Percentiles rank a stretch among this genome's conserved stretches.
Conservation (phyloP, 2,329 filamentous ascomycete species). For the Aspergillus ochraceus region DNA sequence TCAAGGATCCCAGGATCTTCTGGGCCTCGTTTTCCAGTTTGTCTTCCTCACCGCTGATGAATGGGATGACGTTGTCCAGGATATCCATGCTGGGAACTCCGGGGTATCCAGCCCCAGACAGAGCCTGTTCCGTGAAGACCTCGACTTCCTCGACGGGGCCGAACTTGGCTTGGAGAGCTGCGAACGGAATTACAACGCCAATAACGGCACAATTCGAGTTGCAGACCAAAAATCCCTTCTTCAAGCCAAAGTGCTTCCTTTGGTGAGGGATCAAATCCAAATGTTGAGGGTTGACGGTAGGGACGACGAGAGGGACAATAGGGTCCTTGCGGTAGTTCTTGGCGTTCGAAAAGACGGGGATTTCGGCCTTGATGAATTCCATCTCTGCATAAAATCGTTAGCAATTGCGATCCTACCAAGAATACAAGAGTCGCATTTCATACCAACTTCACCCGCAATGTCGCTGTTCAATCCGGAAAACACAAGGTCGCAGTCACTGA, state of each 20-base stretch:
- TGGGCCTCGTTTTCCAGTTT: conserved; percentile 93
- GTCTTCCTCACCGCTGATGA: conserved; percentile 90
- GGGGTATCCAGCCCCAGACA: conserved; percentile 77
- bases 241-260: conserved; percentile 67
- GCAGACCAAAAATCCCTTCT: conserved; percentile 91
- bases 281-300: conserved; percentile 88
- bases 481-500: conserved; percentile 85
- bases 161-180: conserved; percentile 82
- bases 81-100: conserved; percentile 86
- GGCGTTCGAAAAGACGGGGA: conserved; percentile 94
- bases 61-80: conserved; percentile 93
- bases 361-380: conserved; percentile 83
- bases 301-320: conserved; percentile 87
- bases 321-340: conserved; percentile 95
- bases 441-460: conserved; percentile 88
- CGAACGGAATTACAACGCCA: conserved; percentile 91
- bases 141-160: conserved; percentile 74
- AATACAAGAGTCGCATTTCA: conserved; percentile 23
- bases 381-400: conserved; percentile 60
- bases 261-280: conserved; percentile 89
- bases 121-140: conserved; percentile 92
- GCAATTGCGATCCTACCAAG: neutral
- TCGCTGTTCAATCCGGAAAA: conserved; percentile 92
- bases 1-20: conserved; percentile 84
- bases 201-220: conserved; percentile 99